Base-by-base conservation (phyloP, 208 protist genomes). In the Acanthamoeba royreba region DNA sequence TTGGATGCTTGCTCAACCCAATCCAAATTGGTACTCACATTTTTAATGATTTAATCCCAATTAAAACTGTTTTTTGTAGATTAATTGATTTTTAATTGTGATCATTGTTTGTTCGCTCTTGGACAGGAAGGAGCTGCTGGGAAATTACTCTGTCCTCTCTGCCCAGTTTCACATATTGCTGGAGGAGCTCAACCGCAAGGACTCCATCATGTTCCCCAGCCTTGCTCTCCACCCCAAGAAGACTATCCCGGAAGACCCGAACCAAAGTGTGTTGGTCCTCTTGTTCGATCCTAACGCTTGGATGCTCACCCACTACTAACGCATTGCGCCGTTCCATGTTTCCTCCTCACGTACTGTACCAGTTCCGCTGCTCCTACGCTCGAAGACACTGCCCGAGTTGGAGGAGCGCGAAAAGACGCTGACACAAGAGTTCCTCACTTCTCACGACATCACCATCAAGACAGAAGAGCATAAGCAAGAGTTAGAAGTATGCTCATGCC, bases 161-260 rank as follows among this genome's bases (percentile, higher is more conserved):
- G 83, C 83, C 28, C 83, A 90, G 49, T 90, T 90, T 19, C 83
- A 90, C 55, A 90, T 72, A 9, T 25, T 90, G 45, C 31, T 90
- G 49, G 83, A 90, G 31, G 83, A 90, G 49, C 31, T 90, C 19
- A 69, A 61, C 19, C 45, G 83, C 1, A 61, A 69, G 40, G 83
- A 90, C 25, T 61, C 83, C 2, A 69, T 69, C 45, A 61, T 90
- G 47, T 90, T 90, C 31, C 83, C 83, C 33, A 69, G 53, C 25
- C 33, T 90, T 8, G 55, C 83, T 2, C 9, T 90, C 83, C 35
- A 47, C 22, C 83, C 83, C 38, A 90, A 90, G 49, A 90, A 90
- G 49, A 43, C 55, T 9, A 90, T 43, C 40, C 49, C 83, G 11
- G 83, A 90, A 13, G 31, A 69, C 49, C 49, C 79, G 4, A 61